phyloP scores from a whole-genome alignment of 2,329 filamentous ascomycete genomes.

The Pyricularia grisea region DNA sequence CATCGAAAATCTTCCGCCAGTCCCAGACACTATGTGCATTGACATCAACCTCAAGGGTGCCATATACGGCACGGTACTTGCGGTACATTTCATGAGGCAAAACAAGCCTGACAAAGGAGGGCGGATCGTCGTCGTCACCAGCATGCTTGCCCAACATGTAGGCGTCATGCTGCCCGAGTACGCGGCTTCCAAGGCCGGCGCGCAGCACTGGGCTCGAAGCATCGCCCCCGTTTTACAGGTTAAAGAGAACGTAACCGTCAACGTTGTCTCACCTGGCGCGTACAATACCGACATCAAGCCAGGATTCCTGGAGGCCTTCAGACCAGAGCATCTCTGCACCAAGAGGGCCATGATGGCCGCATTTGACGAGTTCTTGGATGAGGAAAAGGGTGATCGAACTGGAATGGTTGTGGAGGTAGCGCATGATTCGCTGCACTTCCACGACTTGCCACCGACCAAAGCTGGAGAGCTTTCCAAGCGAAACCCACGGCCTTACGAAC shows the following conservation, averaged over 20 bases:
- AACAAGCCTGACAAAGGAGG: slow-evolving; percentile 21
- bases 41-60: slow-evolving; percentile 42
- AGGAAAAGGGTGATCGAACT: slow-evolving; percentile 15
- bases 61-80: slow-evolving; percentile 36
- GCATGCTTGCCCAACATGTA: slow-evolving; percentile 31
- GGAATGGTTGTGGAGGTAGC: slow-evolving; percentile 9
- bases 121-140: slow-evolving; percentile 29
- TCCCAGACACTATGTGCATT: slow-evolving; percentile 33
- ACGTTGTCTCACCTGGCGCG: slow-evolving; percentile 36
- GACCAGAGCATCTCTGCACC: background rate
- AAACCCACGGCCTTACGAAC: slow-evolving; percentile 8
- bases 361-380: slow-evolving; percentile 35
- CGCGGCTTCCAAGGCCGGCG: slow-evolving; percentile 30
- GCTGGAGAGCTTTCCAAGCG: slow-evolving; percentile 8
- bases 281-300: slow-evolving; percentile 35
- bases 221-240: slow-evolving; percentile 26
- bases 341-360: slow-evolving; percentile 31
- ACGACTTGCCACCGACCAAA: slow-evolving; percentile 6
- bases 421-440: slow-evolving; percentile 5
- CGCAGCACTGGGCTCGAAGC: slow-evolving; percentile 29
- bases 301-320: slow-evolving; percentile 10
- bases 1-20: slow-evolving; percentile 11
- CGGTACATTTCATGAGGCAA: slow-evolving; percentile 43
- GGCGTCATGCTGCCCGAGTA: slow-evolving; percentile 36
- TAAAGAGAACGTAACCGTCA: slow-evolving; percentile 39